A percentile compares a stretch with the other conserved stretches of the same genome.
phyloP scores from a whole-genome alignment of 768 basidiomycete species.

The Leccinum sublutescens region DNA sequence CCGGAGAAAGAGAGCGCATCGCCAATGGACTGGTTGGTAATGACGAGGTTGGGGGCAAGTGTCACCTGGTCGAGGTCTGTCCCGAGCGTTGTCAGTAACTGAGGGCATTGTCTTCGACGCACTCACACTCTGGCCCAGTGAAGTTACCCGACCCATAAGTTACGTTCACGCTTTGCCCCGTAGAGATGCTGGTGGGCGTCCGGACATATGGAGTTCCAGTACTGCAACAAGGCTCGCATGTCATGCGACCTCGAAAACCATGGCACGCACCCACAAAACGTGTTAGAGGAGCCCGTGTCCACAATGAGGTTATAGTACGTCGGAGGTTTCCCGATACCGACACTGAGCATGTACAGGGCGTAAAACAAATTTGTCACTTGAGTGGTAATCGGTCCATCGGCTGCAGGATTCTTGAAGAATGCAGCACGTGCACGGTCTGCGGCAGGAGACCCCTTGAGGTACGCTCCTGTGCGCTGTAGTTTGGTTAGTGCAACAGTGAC shows the following conservation, averaged over 20 bases:
- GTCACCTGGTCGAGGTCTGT: constrained; percentile 29
- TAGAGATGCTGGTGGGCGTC: constrained; percentile 25
- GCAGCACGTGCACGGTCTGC: constrained; percentile 18
- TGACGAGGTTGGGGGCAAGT: constrained; percentile 23
- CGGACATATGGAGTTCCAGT: constrained; percentile 18
- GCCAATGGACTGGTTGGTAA: constrained; percentile 31
- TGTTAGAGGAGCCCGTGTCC: constrained; percentile 36
- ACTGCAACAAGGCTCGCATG: constrained; percentile 6
- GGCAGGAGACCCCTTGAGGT: constrained; percentile 17
- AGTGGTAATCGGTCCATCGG: constrained; percentile 8
- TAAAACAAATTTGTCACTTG: constrained; percentile 14
- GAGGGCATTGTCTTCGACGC: background rate
- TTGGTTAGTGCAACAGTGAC: constrained; percentile 13
- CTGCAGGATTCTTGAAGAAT: constrained; percentile 2
- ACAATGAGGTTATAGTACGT: constrained; percentile 30
- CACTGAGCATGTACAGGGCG: constrained; percentile 17
- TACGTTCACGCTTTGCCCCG: constrained; percentile 18
- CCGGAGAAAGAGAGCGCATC: constrained; percentile 13
- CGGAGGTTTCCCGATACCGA: constrained; percentile 27
- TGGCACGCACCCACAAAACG: constrained; percentile 22
- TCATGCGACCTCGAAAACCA: background rate
- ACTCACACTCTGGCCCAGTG: constrained; percentile 37
- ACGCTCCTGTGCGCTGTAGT: constrained; percentile 9
- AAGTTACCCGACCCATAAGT: constrained; percentile 18
- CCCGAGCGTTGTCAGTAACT: background rate